Percentiles rank a stretch among this genome's conserved stretches.
Conservation (phyloP, 2,329 filamentous ascomycete genomes). For the Dactylonectria macrodidyma region DNA sequence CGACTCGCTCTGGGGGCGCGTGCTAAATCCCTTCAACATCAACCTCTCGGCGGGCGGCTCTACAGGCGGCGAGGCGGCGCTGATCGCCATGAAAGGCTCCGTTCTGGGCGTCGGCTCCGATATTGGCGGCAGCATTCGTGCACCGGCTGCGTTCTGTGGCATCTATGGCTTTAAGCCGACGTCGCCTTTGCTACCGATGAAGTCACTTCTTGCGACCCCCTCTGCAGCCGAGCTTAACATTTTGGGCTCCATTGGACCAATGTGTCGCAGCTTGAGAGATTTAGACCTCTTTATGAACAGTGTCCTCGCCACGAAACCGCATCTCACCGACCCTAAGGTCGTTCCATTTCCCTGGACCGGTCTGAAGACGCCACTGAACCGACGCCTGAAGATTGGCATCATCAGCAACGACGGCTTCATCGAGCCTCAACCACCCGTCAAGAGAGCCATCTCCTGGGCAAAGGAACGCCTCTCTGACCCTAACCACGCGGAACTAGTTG, state of each 20-base stretch:
- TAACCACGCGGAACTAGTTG: constrained; percentile 37
- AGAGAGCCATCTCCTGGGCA: constrained; percentile 55
- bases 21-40: constrained; percentile 73
- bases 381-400: constrained; percentile 59
- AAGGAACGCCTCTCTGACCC: constrained; percentile 34
- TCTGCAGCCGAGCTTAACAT: constrained; percentile 53
- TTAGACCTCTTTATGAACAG: constrained; percentile 41
- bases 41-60: constrained; percentile 73
- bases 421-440: constrained; percentile 56
- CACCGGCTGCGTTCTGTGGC: constrained; percentile 49
- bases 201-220: constrained; percentile 42
- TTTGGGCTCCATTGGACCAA: constrained; percentile 47
- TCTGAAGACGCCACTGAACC: constrained; percentile 27
- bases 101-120: constrained; percentile 57
- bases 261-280: constrained; percentile 43
- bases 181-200: constrained; percentile 45
- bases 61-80: constrained; percentile 68
- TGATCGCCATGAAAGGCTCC: constrained; percentile 57
- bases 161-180: constrained; percentile 45
- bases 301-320: constrained; percentile 33
- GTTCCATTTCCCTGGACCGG: constrained; percentile 52
- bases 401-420: constrained; percentile 56
- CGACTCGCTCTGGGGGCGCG: constrained; percentile 71
- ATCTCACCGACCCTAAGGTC: constrained; percentile 47
- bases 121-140: constrained; percentile 54